phyloP scores from a whole-genome alignment of 768 basidiomycete species.

The Pisolithus microcarpus region DNA sequence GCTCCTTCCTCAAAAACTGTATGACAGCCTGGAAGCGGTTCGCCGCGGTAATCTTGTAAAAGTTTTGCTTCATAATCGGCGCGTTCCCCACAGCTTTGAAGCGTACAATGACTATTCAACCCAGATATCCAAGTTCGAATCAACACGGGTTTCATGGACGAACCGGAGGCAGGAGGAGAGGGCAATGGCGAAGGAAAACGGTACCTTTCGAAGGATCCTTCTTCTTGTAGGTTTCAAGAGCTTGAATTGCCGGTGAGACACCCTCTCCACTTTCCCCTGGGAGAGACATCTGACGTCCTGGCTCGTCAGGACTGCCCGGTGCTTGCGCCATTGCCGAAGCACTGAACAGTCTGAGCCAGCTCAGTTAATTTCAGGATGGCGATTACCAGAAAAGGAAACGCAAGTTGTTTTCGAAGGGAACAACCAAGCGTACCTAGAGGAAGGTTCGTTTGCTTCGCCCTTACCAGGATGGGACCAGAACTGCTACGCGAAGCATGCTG shows the following conservation, averaged over 20 bases:
- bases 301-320: slow-evolving; percentile 28
- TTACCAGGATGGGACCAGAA: too few relatives aligned
- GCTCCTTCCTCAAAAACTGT: slow-evolving; percentile 82
- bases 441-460: too few relatives aligned
- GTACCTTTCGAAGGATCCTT: slow-evolving; percentile 76
- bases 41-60: slow-evolving; percentile 93
- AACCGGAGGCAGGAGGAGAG: background rate
- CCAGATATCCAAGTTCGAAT: background rate
- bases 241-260: slow-evolving; percentile 49
- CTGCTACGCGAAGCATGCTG: too few relatives aligned
- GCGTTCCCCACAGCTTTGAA: slow-evolving; percentile 98
- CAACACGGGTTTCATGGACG: background rate
- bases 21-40: slow-evolving; percentile 95
- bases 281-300: slow-evolving; percentile 24
- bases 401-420: too few relatives aligned
- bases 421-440: too few relatives aligned
- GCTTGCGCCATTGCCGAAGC: slow-evolving; percentile 20
- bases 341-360: background rate
- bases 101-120: slow-evolving; percentile 73
- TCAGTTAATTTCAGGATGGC: too few relatives aligned
- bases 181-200: background rate
- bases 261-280: slow-evolving; percentile 27
- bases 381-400: too few relatives aligned
- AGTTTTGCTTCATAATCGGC: slow-evolving; percentile 98
- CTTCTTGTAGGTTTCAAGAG: slow-evolving; percentile 81